Percentiles rank a stretch among this genome's conserved stretches.
These are phyloP conservation scores for Gossypium raimondii DNA, from an alignment of 345 rosid species.

Conservation along the genomic window DNA sequence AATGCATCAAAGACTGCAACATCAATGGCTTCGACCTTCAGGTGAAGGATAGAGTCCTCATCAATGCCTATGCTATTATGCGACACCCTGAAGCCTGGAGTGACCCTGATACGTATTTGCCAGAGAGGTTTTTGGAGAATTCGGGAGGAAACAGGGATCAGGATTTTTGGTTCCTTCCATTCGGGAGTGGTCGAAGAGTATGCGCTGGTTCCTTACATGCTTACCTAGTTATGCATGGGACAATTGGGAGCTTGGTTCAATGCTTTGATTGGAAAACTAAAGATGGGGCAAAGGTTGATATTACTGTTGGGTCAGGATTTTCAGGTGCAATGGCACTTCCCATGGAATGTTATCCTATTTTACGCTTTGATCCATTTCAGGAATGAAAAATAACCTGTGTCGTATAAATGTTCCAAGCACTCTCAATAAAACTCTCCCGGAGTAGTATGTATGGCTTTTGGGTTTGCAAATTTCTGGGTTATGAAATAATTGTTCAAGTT, in stretches of 20 bases:
- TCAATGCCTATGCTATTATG: constrained; percentile 42
- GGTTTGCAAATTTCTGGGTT: background rate
- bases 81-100: constrained; percentile 40
- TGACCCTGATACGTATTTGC: constrained; percentile 32
- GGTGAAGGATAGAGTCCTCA: constrained; percentile 33
- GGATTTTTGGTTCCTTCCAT: constrained; percentile 48
- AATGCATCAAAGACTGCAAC: constrained; percentile 37
- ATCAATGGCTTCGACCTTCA: constrained; percentile 25
- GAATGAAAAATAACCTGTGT: background rate
- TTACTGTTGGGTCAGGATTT: constrained; percentile 20
- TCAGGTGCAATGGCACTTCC: constrained; percentile 47
- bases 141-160: constrained; percentile 27
- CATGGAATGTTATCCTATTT: constrained; percentile 37
- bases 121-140: constrained; percentile 29
- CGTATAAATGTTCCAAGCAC: background rate
- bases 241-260: constrained; percentile 31
- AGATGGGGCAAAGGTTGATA: constrained; percentile 26
- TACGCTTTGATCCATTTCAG: constrained; percentile 18
- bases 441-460: background rate
- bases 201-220: constrained; percentile 52
- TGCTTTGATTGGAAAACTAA: constrained; percentile 38
- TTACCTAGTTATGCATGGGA: constrained; percentile 38
- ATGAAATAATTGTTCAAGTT: background rate
- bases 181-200: constrained; percentile 54
- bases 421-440: background rate